phyloP scores from a whole-genome alignment of 2,329 filamentous ascomycete genomes.

The Exserohilum turcica region DNA sequence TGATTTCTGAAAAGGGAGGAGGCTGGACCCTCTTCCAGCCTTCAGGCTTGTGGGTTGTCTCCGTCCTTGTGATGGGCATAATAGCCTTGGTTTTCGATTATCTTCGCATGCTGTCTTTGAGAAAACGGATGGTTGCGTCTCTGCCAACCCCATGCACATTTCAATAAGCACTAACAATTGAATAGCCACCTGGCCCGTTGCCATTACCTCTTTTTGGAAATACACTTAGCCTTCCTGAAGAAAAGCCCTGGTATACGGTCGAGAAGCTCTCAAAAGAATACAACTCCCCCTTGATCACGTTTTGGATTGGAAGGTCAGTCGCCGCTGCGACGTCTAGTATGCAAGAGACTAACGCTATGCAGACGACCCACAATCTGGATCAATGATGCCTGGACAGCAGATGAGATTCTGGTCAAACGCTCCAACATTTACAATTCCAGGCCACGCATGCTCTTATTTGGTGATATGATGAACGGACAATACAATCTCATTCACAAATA shows the following conservation, averaged over 20 bases:
- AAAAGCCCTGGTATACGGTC: constrained; percentile 64
- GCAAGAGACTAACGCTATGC: background rate
- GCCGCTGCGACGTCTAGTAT: rapidly evolving
- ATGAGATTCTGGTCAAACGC: constrained; percentile 60
- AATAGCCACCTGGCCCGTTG: constrained; percentile 60
- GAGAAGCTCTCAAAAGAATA: constrained; percentile 58
- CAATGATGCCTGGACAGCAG: constrained; percentile 55
- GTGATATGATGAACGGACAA: constrained; percentile 43
- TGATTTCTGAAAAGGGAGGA: background rate
- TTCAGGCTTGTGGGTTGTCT: background rate
- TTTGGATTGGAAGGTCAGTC: constrained; percentile 54
- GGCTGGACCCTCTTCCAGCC: background rate
- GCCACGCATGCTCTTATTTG: constrained; percentile 54
- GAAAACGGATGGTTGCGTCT: constrained; percentile 52
- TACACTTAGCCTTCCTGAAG: constrained; percentile 59
- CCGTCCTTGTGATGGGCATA: background rate
- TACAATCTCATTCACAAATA: constrained; percentile 44
- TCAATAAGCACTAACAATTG: background rate
- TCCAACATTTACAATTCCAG: constrained; percentile 60
- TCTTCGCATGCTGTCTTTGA: constrained; percentile 55
- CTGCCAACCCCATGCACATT: background rate
- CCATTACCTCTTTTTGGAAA: constrained; percentile 62
- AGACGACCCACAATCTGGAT: constrained; percentile 47
- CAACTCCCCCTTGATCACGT: constrained; percentile 58
- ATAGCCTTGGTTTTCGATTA: constrained; percentile 50